These are phyloP conservation scores for Claviceps monticola DNA, from an alignment of 2,329 filamentous ascomycete genomes.

Conservation along the genomic window DNA sequence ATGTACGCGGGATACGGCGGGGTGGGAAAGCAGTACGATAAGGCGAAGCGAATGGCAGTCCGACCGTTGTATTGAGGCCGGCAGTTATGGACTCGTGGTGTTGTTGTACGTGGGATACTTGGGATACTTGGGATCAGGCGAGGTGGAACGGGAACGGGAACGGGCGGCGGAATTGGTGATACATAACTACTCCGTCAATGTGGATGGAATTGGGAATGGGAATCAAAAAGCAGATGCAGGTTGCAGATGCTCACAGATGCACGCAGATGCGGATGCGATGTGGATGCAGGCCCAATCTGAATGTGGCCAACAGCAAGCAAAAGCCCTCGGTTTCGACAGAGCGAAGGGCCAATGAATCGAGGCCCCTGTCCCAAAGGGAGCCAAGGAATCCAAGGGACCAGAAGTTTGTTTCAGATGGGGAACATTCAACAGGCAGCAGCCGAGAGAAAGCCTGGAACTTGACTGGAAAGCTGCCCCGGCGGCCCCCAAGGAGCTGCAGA, in stretches of 20 bases:
- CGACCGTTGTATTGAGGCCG: neutral
- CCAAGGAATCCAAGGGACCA: neutral
- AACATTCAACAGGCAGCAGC: neutral
- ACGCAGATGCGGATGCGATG: neutral
- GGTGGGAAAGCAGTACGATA: neutral
- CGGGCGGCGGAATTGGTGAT: too few species aligned
- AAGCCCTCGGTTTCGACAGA: neutral
- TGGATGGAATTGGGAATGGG: neutral
- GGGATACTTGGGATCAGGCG: too few species aligned
- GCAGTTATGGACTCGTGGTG: neutral
- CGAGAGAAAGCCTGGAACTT: too few species aligned
- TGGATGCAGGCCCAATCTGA: neutral
- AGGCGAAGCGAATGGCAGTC: neutral
- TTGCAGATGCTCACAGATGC: neutral
- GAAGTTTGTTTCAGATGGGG: slow-evolving; percentile 2
- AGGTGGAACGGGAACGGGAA: neutral
- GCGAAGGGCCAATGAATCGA: neutral
- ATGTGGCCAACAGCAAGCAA: neutral
- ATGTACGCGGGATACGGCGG: neutral
- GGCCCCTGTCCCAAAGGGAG: neutral
- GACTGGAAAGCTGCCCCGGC: too few species aligned
- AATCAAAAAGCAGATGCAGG: neutral
- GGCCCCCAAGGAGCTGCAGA: too few species aligned
- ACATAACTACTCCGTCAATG: too few species aligned
- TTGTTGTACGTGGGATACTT: too few species aligned